Conservation (phyloP, 306 rosid species). For the Sicyos baderoa region DNA sequence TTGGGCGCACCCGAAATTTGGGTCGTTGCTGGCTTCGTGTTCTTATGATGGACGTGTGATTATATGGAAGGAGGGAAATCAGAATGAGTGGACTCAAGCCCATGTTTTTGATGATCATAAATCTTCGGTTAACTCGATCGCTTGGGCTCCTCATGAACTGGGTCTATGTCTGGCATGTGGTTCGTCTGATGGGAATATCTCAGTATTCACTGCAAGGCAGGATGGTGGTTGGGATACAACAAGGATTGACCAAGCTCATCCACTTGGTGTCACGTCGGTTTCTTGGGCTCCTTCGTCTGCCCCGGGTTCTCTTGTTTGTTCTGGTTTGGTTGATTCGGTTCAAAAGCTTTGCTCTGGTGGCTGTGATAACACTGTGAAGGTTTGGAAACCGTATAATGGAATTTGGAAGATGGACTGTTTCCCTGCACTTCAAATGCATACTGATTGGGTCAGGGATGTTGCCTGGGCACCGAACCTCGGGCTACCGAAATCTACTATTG, state of each 20-base stretch:
- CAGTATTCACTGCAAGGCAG: slow-evolving; percentile 52
- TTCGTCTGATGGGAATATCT: slow-evolving; percentile 80
- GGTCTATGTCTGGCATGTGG: slow-evolving; percentile 81
- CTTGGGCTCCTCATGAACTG: slow-evolving; percentile 64
- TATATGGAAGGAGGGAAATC: slow-evolving; percentile 83
- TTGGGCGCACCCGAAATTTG: too few relatives aligned
- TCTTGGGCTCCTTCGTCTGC: slow-evolving; percentile 87
- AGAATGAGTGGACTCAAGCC: slow-evolving; percentile 64
- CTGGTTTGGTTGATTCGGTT: slow-evolving; percentile 70
- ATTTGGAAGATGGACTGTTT: slow-evolving; percentile 81
- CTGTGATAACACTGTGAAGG: slow-evolving; percentile 75
- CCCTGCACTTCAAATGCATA: slow-evolving; percentile 77
- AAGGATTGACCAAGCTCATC: slow-evolving; percentile 44
- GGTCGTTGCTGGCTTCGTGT: slow-evolving; percentile 42
- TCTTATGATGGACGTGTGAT: slow-evolving; percentile 68
- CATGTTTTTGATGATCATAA: slow-evolving; percentile 65
- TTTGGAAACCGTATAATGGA: slow-evolving; percentile 63
- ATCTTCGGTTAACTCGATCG: slow-evolving; percentile 66
- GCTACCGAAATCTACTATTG: slow-evolving; percentile 73
- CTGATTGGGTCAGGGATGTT: slow-evolving; percentile 81
- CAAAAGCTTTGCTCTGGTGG: slow-evolving; percentile 85
- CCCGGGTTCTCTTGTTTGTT: slow-evolving; percentile 67
- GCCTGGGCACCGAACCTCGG: slow-evolving; percentile 95
- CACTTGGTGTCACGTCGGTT: slow-evolving; percentile 80
- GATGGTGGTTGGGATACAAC: slow-evolving; percentile 79